A percentile compares a stretch with the other conserved stretches of the same genome.
Conservation (phyloP, 1,284 basidiomycete species). For the Cryptococcus amylolentus region DNA sequence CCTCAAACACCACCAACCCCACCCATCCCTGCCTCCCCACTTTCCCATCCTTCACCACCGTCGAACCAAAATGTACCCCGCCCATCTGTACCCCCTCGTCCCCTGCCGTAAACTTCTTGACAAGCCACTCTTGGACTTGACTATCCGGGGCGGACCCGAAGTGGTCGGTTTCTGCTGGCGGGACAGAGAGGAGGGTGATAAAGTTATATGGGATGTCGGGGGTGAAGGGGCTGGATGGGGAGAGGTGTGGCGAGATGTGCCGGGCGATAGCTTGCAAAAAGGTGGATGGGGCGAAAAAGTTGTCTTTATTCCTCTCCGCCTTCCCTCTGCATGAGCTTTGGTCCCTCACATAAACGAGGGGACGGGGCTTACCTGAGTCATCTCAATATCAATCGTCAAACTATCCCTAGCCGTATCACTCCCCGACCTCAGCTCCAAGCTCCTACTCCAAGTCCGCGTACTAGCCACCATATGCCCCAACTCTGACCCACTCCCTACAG, state of each 20-base stretch:
- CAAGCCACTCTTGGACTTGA: conserved; percentile 32
- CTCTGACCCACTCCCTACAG: not conserved
- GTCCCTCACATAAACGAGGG: too few species aligned
- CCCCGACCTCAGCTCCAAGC: not conserved
- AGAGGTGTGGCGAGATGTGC: conserved; percentile 26
- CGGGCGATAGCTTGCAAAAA: conserved; percentile 31
- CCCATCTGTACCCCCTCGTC: conserved; percentile 13
- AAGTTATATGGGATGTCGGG: conserved; percentile 3
- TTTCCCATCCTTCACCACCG: conserved; percentile 12
- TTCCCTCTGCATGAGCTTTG: not conserved
- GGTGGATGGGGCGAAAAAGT: conserved; percentile 29
- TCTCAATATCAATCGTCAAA: conserved; percentile 16
- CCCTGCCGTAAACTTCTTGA: conserved; percentile 25
- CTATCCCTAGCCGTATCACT: conserved; percentile 9
- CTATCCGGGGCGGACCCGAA: conserved; percentile 21
- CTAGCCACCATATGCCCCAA: conserved; percentile 4
- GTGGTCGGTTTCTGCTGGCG: conserved; percentile 5
- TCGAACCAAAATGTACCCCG: conserved; percentile 22
- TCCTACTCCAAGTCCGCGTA: not conserved
- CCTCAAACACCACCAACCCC: conserved; percentile 35
- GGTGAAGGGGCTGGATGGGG: conserved; percentile 1
- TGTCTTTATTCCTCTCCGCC: conserved; percentile 25
- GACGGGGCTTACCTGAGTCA: conserved; percentile 10
- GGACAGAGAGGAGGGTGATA: conserved; percentile 23
- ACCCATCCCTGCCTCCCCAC: conserved; percentile 15